These are phyloP conservation scores for Cladosporium colombiae DNA, from an alignment of 2,329 filamentous ascomycete genomes.

Conservation along the genomic window DNA sequence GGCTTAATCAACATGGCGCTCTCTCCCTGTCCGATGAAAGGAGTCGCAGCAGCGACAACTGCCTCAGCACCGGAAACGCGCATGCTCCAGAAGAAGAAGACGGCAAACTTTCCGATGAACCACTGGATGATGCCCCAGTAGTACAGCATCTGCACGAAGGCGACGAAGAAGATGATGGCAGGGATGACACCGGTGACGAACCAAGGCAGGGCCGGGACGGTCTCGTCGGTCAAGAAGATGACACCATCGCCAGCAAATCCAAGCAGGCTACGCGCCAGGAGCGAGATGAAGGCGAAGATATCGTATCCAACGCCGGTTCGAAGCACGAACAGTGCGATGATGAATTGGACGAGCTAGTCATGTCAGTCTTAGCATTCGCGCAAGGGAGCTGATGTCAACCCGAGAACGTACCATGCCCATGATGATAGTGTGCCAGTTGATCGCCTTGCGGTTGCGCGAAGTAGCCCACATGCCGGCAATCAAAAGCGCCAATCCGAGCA, in stretches of 20 bases:
- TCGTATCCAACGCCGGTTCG: conserved; percentile 77
- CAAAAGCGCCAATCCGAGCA: conserved; percentile 76
- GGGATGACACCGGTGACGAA: conserved; percentile 83
- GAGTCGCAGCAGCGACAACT: conserved; percentile 89
- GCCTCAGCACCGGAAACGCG: conserved; percentile 87
- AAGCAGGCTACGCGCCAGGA: conserved; percentile 70
- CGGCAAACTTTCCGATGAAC: conserved; percentile 84
- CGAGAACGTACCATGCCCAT: conserved; percentile 65
- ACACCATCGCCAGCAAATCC: conserved; percentile 75
- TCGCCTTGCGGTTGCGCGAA: conserved; percentile 65
- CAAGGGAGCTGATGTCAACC: background rate
- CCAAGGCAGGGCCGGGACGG: conserved; percentile 52
- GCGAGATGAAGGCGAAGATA: conserved; percentile 87
- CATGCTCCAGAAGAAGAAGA: conserved; percentile 89
- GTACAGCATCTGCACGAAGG: conserved; percentile 84
- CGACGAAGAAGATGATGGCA: conserved; percentile 93
- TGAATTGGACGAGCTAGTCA: conserved; percentile 68
- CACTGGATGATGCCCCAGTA: conserved; percentile 81
- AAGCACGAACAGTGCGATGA: conserved; percentile 85
- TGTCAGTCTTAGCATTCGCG: background rate
- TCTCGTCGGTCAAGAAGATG: conserved; percentile 64
- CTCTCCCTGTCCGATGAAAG: conserved; percentile 93
- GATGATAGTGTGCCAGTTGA: conserved; percentile 61
- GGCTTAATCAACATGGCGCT: conserved; percentile 89
- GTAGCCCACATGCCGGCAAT: conserved; percentile 67